Percentiles rank a stretch among this genome's conserved stretches.
These are phyloP conservation scores for Chrysoporthe deuterocubensis DNA, from an alignment of 2,329 filamentous ascomycete species.

Conservation along the genomic window DNA sequence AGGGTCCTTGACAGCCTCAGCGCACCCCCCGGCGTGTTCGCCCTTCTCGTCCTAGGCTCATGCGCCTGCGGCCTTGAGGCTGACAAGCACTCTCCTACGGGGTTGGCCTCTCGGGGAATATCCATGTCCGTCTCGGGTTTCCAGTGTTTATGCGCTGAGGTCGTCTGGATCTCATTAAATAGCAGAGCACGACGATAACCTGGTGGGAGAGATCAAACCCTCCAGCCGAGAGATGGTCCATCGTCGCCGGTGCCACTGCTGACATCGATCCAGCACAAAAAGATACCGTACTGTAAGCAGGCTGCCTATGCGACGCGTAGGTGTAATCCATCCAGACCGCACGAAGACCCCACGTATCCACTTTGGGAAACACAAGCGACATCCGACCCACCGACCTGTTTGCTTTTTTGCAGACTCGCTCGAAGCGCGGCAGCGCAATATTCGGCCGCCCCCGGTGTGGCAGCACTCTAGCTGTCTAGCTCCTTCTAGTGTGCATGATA, in stretches of 20 bases:
- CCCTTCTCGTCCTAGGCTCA: not conserved
- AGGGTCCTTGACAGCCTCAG: not conserved
- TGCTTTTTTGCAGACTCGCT: not conserved
- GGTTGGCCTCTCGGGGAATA: constrained; percentile 16
- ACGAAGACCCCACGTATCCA: constrained; percentile 2
- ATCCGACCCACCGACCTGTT: constrained; percentile 18
- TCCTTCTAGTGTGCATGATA: not conserved
- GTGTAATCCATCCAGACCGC: not conserved
- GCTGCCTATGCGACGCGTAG: not conserved
- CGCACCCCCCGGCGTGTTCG: constrained; percentile 3
- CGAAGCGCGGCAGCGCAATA: not conserved
- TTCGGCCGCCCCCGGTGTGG: not conserved
- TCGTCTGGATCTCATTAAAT: not conserved
- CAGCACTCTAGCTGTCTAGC: not conserved
- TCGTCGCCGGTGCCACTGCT: not conserved
- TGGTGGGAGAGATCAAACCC: not conserved
- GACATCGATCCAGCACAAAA: not conserved
- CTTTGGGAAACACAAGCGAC: constrained; percentile 15
- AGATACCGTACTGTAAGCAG: not conserved
- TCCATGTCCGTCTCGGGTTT: constrained; percentile 19
- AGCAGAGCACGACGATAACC: not conserved
- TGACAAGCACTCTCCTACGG: constrained; percentile 6
- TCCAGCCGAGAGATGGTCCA: not conserved
- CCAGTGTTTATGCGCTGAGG: not conserved
- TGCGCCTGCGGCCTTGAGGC: constrained; percentile 5